A percentile compares a stretch with the other conserved stretches of the same genome.
These are phyloP conservation scores for Lasiodiplodia hormozganensis DNA, from an alignment of 2,329 filamentous ascomycete species.

Conservation along the genomic window DNA sequence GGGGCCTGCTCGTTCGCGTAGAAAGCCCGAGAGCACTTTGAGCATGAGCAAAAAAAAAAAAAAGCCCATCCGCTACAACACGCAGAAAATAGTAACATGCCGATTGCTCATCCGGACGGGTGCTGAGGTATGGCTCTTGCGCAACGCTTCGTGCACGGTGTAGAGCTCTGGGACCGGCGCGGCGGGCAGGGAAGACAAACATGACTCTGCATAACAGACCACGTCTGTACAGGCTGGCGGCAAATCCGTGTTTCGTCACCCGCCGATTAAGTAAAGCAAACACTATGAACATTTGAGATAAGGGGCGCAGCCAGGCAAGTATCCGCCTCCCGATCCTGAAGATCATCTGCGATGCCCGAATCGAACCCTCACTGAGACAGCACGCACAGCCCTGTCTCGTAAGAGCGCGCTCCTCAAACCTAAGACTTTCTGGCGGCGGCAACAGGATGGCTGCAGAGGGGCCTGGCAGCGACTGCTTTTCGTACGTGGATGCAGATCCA, in stretches of 20 bases:
- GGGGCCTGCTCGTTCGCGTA: neutral
- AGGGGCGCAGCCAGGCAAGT: conserved; percentile 7
- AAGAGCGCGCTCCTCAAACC: neutral
- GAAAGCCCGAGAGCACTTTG: neutral
- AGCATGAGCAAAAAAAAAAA: neutral
- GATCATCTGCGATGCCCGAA: conserved; percentile 4
- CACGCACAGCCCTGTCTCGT: neutral
- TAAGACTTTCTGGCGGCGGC: conserved; percentile 1
- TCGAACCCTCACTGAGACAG: conserved; percentile 6
- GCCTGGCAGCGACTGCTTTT: conserved; percentile 8
- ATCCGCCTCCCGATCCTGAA: neutral
- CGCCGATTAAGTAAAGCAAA: conserved; percentile 23
- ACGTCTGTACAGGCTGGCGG: conserved; percentile 10
- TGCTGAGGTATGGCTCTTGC: neutral
- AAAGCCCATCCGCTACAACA: neutral
- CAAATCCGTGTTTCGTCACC: conserved; percentile 21
- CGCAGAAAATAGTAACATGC: neutral
- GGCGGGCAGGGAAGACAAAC: conserved; percentile 16
- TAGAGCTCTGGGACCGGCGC: conserved; percentile 3
- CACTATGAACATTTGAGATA: conserved; percentile 24
- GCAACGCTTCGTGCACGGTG: conserved; percentile 9
- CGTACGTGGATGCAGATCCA: conserved; percentile 6
- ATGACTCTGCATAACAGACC: conserved; percentile 12
- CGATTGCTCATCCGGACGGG: neutral
- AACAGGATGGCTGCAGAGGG: conserved; percentile 23